phyloP scores from a whole-genome alignment of 2,329 filamentous ascomycete genomes.

The Claviceps purpurea region DNA sequence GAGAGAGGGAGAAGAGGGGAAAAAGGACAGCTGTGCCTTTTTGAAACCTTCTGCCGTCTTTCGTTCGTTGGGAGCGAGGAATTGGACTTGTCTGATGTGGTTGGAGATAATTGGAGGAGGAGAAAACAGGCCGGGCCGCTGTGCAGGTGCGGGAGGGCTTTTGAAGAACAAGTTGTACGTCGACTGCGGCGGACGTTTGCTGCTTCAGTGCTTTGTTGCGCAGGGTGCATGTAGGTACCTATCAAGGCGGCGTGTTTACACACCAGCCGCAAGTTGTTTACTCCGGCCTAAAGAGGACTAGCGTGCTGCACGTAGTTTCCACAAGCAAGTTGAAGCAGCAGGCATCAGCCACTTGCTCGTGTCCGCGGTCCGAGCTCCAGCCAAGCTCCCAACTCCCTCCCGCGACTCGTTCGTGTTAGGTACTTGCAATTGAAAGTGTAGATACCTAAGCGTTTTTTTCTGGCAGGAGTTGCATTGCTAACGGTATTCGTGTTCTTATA shows the following conservation, averaged over 20 bases:
- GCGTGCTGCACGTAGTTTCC: constrained; percentile 9
- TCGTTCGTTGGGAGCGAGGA: constrained; percentile 10
- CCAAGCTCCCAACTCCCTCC: neutral
- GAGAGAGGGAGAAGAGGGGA: constrained; percentile 21
- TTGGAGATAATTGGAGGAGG: constrained; percentile 26
- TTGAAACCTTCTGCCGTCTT: constrained; percentile 22
- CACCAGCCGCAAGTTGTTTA: constrained; percentile 13
- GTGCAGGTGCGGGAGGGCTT: constrained; percentile 23
- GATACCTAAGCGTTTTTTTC: too few species aligned
- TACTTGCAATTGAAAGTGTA: too few species aligned
- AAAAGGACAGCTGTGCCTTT: constrained; percentile 20
- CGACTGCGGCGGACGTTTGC: neutral
- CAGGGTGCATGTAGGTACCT: constrained; percentile 11
- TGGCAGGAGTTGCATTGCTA: too few species aligned
- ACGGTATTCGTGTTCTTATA: too few species aligned
- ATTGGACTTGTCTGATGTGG: constrained; percentile 16
- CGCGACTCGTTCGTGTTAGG: too few species aligned
- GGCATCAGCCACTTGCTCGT: neutral
- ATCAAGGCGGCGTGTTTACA: constrained; percentile 12
- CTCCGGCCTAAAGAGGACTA: constrained; percentile 13
- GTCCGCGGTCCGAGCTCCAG: neutral
- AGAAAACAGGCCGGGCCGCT: constrained; percentile 15
- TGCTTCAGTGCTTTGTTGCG: constrained; percentile 2
- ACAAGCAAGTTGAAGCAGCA: neutral
- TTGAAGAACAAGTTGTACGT: constrained; percentile 15